These are phyloP conservation scores for Ustilago hordei DNA, from an alignment of 1,284 basidiomycete genomes.

Conservation along the genomic window DNA sequence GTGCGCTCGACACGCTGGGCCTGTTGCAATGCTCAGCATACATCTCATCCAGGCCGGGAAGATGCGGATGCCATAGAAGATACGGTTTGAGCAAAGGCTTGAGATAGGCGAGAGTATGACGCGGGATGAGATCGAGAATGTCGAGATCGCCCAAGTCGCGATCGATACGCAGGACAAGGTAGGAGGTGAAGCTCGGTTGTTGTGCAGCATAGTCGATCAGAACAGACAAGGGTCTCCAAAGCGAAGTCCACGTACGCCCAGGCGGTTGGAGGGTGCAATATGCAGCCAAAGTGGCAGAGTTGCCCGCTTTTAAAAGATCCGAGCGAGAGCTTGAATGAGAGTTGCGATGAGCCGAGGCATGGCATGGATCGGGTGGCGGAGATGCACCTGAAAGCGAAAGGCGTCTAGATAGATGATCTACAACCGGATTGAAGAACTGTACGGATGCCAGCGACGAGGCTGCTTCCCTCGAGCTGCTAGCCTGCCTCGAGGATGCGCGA, in stretches of 20 bases:
- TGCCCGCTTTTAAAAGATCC: constrained; percentile 10
- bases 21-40: constrained; percentile 32
- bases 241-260: constrained; percentile 51
- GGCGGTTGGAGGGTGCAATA: constrained; percentile 31
- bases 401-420: constrained; percentile 20
- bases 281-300: constrained; percentile 8
- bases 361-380: constrained; percentile 13
- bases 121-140: constrained; percentile 40
- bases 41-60: constrained; percentile 32
- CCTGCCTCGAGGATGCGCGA: constrained; percentile 28
- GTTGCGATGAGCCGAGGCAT: constrained; percentile 2
- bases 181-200: constrained; percentile 44
- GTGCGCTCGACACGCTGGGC: constrained; percentile 36
- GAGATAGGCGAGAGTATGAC: constrained; percentile 30
- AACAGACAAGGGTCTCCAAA: constrained; percentile 50
- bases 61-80: constrained; percentile 49
- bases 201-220: constrained; percentile 52
- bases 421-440: constrained; percentile 46
- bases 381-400: constrained; percentile 16
- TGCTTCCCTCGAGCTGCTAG: constrained; percentile 28
- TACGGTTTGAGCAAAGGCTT: constrained; percentile 44
- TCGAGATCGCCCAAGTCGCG: constrained; percentile 26
- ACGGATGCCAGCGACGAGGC: constrained; percentile 43
- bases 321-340: constrained; percentile 1
- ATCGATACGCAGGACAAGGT: constrained; percentile 43